phyloP scores from a whole-genome alignment of 2,329 filamentous ascomycete species.

The Aspergillus luchuensis region DNA sequence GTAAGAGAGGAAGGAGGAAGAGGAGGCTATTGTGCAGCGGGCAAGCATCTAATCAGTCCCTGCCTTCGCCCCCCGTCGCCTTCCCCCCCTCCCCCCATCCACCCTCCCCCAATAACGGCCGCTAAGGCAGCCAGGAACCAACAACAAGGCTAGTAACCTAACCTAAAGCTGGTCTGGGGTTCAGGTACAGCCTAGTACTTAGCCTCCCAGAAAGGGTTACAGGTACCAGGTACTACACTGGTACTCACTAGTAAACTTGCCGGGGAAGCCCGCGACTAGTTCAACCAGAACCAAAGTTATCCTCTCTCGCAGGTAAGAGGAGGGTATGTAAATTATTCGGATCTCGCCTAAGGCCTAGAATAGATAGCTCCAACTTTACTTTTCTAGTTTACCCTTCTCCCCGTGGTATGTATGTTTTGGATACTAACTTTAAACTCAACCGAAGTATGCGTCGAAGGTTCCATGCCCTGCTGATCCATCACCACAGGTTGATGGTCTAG shows the following conservation, averaged over 20 bases:
- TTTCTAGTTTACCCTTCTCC: background rate
- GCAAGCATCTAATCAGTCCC: too few species aligned
- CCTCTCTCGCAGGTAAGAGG: too few species aligned
- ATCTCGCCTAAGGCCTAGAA: background rate
- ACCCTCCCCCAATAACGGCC: background rate
- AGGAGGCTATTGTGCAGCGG: too few species aligned
- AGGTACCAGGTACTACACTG: background rate
- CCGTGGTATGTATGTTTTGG: background rate
- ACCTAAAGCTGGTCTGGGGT: background rate
- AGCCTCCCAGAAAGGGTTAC: background rate
- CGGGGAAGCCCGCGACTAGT: conserved; percentile 1
- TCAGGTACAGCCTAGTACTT: background rate
- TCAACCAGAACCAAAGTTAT: conserved; percentile 9
- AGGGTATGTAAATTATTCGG: background rate
- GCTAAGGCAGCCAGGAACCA: background rate
- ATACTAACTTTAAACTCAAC: background rate
- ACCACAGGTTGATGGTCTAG: background rate
- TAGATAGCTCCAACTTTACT: too few species aligned
- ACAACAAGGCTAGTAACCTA: background rate
- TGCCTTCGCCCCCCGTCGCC: too few species aligned
- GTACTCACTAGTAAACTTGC: background rate
- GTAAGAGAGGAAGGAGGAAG: background rate
- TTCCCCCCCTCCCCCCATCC: too few species aligned
- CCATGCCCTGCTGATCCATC: background rate
- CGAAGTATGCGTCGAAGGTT: background rate